A percentile compares a stretch with the other conserved stretches of the same genome.
These are phyloP conservation scores for Solanum hybrid DNA, from an alignment of 305 asterid genomes.

Conservation along the genomic window DNA sequence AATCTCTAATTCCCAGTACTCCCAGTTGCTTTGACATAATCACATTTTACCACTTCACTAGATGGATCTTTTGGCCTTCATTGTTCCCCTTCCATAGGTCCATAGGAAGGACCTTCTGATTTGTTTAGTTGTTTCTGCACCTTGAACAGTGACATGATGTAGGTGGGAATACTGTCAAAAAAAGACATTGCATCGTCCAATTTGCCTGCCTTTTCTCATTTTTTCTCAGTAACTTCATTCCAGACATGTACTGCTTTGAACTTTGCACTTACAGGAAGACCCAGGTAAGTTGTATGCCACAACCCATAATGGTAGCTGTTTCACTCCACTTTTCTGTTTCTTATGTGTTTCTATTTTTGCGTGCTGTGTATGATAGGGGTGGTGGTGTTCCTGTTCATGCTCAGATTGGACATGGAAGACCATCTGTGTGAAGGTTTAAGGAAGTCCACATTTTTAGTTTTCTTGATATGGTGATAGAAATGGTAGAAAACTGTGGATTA, in stretches of 20 bases:
- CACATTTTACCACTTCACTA: background rate
- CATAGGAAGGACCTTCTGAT: background rate
- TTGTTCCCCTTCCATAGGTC: background rate
- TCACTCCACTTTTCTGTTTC: background rate
- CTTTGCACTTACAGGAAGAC: background rate
- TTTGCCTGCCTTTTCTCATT: background rate
- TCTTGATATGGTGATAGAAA: background rate
- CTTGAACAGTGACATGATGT: background rate
- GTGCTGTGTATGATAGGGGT: background rate
- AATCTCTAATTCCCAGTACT: background rate
- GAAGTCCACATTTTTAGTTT: background rate
- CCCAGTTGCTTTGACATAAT: background rate
- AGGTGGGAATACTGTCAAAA: background rate
- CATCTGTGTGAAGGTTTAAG: background rate
- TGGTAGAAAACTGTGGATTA: background rate
- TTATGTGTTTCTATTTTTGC: background rate
- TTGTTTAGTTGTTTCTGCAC: background rate
- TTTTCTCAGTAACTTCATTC: background rate
- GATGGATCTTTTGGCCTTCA: background rate
- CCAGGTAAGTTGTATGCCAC: background rate
- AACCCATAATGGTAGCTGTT: background rate
- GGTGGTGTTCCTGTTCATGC: background rate
- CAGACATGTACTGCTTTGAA: background rate
- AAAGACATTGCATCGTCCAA: background rate
- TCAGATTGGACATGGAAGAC: background rate